Evolutionary conservation across 345 rosid species (phyloP), one percentile per base, ranked within the genome.

Genomic region (Eutrema heterophyllum): DNA sequence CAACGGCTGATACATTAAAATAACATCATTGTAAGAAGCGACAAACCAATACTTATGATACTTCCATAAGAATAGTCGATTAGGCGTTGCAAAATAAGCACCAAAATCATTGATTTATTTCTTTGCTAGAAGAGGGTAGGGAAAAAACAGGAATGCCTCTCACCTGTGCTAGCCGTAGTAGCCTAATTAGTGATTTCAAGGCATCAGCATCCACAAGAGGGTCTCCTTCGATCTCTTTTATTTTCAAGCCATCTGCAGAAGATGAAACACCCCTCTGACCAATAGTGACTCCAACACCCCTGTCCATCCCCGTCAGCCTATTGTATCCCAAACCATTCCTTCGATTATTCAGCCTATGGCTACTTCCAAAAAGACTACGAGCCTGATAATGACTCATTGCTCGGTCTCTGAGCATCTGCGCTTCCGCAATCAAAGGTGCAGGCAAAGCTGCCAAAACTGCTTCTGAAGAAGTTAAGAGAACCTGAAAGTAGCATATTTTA

Each of bases 381-480:
- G 97, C 97, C 75, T 88, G 95, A 82, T 91, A 91, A 78, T 94
- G 98, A 87, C 98, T 94, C 97, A 85, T 87, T 76, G 97, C 97
- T 63, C 98, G 81, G 79, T 94, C 97, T 78, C 98, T 85, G 44
- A 94, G 88, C 93, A 91, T 85, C 76, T 91, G 98, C 26, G 95
- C 98, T 86, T 94, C 97, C n/a, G 97, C 97, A 70, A 94, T 86
- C 70, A 94, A 85, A 58, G 95, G 90, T 56, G 95, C 88, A 69
- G 98, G 97, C 73, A 94, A 78, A 35, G 95, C 97, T 52, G 98
- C 89, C 76, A 94, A 71, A 67, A 88, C 98, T 59, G 96, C 97
- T 78, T 94, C 97, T 62, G 98, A 91, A 69, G 96, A 94, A 61
- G 96, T 91, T 80, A 94, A 81, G 71, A 94, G 97, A 48, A 94